Base-by-base conservation (phyloP, 805 yeast species). In the Myxozyma vanderwaltii region DNA sequence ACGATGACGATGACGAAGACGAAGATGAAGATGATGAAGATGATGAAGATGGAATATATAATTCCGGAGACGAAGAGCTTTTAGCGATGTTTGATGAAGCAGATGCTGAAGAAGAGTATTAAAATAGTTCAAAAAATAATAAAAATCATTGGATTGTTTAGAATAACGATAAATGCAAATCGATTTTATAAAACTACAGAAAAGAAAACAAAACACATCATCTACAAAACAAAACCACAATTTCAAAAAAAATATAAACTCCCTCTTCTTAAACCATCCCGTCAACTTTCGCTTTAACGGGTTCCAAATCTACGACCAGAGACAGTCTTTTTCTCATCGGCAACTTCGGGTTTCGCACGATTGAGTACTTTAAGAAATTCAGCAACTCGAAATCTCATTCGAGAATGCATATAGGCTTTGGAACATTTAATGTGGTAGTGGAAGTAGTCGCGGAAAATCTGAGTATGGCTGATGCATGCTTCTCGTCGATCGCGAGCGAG, bases 351-450 rank as follows among this genome's bases (percentile, higher is more conserved):
- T 76, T 91, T 91, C 31, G 99, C 99, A 71, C 99, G 83, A 78
- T 94, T 94, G 76, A 94, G 84, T 33, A 94, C 92, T 80, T 94
- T 94, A 72, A 91, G 82, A 78, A 91, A 94, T 69, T 95, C 94
- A 67, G 88, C 86, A 24, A 94, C 98, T 70, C 99, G 83, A 76
- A 80, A 89, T 75, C 99, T 85, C 99, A 94, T 94, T 80, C 99
- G 86, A 52, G 96, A 90, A 75, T 94, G 99, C 86, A 94, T 85
- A 76, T 89, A 94, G 36, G 99, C 98, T 80, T 94, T 94, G 62
- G 97, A 91, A 75, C 97, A 92, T 77, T 94, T 94, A 78, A 94
- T 94, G 73, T 94, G 99, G 76, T 92, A 94, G 75, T 94, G 99
- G 86, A 94, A 94, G 77, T 92, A 94, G 71, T 91, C 95, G 76